Evolutionary conservation across 129 eudicot species (phyloP), one percentile per base, ranked within the genome.

Genomic region (Flaveria linearis): DNA sequence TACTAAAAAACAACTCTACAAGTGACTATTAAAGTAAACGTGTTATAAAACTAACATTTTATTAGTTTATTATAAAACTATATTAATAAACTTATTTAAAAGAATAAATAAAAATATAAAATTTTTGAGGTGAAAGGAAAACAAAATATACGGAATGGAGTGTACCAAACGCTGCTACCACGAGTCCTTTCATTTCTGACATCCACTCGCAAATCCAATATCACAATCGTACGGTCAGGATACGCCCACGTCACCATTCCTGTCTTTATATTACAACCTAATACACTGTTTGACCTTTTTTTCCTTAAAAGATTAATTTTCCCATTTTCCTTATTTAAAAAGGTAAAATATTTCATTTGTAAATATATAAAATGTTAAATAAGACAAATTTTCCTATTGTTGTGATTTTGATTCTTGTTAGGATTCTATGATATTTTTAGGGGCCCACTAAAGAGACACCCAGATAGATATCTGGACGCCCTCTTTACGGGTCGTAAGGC

Each of bases 171-270:
- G 52, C 78, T 73, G 83, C 66, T 73, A 55, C 74, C 69, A 73
- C 33, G 12, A 80, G 83, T 80, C 83, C 79, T 80, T 53, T 80
- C 83, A 66, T 53, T 36, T 41, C 83, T 80, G 83, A 67, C 79
- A 51, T 13, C 9, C 81, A 63, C 75, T 57, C 47, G 47, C 66
- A 57, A n/a, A 30, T 16, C 71, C 70, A 57, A 63, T 45, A 43
- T 69, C 45, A 15, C 47, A 69, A 80, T 66, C 79, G 78, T 66
- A 80, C 83, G 79, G 39, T 2, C 3, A n/a, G 3, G 83, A 79
- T 79, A 51, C 73, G 16, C 78, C 78, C 83, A 79, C 72, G 68
- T 79, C 83, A 79, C 73, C 73, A 18, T 71, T 72, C 53, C 14
- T 9, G 41, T 26, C 58, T 60, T 57, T 78, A 26, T 70, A 45